Evolutionary conservation across 371 early-diverging fungal genomes (phyloP).

Genomic region (Saksenaea vasiformis): DNA sequence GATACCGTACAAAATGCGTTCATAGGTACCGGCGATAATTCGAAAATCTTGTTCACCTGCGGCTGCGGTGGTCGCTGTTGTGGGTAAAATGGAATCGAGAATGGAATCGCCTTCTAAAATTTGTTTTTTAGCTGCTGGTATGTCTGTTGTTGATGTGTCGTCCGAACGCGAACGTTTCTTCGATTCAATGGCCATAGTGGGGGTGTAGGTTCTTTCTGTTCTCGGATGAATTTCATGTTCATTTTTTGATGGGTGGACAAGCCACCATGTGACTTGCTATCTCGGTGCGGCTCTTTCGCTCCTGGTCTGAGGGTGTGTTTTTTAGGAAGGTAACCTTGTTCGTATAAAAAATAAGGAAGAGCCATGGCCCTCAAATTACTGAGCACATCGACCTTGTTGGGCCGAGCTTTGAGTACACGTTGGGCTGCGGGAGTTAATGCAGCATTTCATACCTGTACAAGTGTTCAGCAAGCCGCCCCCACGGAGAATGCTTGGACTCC

Average conservation of each 20-base stretch:
- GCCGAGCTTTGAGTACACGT: constrained; percentile 12
- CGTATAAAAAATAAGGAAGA: background rate
- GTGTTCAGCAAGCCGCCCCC: constrained; percentile 24
- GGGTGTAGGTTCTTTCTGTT: too few relatives aligned
- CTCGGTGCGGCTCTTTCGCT: background rate
- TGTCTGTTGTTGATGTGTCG: constrained; percentile 11
- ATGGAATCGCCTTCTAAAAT: constrained; percentile 9
- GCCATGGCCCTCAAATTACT: constrained; percentile 17
- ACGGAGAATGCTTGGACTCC: constrained; percentile 29
- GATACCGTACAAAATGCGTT: constrained; percentile 93
- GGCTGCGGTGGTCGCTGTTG: constrained; percentile 6
- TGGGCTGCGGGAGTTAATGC: constrained; percentile 19
- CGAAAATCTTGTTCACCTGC: constrained; percentile 58
- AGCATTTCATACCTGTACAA: constrained; percentile 30
- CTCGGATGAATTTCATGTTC: too few relatives aligned
- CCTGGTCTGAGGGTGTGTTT: background rate
- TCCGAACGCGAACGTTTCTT: constrained; percentile 22
- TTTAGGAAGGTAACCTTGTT: background rate
- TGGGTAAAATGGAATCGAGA: constrained; percentile 16
- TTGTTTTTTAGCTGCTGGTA: constrained; percentile 14
- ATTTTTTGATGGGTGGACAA: constrained; percentile 5
- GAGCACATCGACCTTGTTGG: constrained; percentile 10
- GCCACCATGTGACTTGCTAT: background rate
- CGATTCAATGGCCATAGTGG: constrained; percentile 12
- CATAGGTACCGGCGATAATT: constrained; percentile 91